Percentiles rank a stretch among this genome's conserved stretches.
Conservation (phyloP, 371 early-diverging fungal species). For the Coemansia sp. region DNA sequence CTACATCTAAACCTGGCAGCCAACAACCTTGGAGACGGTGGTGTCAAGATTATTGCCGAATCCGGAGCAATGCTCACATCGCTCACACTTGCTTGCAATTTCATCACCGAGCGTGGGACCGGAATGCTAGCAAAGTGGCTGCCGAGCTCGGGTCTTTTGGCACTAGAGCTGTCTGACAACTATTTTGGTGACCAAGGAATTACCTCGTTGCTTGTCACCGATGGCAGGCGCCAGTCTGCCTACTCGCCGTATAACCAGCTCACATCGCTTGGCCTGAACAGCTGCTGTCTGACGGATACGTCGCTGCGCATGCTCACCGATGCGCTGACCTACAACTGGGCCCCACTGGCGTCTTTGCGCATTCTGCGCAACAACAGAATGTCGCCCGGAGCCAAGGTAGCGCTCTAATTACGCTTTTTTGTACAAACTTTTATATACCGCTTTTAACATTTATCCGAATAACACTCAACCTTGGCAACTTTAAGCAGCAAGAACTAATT, state of each 20-base stretch:
- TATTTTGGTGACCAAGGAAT: constrained; percentile 49
- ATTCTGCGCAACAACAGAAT: constrained; percentile 46
- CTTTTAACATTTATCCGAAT: neutral
- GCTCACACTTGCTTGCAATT: constrained; percentile 44
- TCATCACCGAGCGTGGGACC: constrained; percentile 44
- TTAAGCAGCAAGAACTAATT: neutral
- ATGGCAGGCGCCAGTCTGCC: neutral
- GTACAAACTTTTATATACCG: constrained; percentile 3
- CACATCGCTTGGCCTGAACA: constrained; percentile 36
- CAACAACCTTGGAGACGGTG: constrained; percentile 41
- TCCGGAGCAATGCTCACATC: constrained; percentile 28
- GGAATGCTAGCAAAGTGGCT: constrained; percentile 40
- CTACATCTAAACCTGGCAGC: constrained; percentile 42
- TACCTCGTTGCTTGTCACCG: constrained; percentile 17
- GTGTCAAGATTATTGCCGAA: constrained; percentile 22
- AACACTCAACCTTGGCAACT: neutral
- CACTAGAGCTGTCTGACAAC: constrained; percentile 43
- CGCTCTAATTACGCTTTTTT: constrained; percentile 11
- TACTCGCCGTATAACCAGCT: constrained; percentile 16
- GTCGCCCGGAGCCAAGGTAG: constrained; percentile 27
- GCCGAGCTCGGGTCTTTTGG: constrained; percentile 24
- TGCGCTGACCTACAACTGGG: constrained; percentile 34
- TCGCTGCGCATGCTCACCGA: constrained; percentile 40
- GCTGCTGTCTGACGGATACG: constrained; percentile 43
- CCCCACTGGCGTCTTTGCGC: constrained; percentile 33